Base-by-base conservation (phyloP, 2,329 filamentous ascomycete species). In the Phaeomoniella chlamydospora region DNA sequence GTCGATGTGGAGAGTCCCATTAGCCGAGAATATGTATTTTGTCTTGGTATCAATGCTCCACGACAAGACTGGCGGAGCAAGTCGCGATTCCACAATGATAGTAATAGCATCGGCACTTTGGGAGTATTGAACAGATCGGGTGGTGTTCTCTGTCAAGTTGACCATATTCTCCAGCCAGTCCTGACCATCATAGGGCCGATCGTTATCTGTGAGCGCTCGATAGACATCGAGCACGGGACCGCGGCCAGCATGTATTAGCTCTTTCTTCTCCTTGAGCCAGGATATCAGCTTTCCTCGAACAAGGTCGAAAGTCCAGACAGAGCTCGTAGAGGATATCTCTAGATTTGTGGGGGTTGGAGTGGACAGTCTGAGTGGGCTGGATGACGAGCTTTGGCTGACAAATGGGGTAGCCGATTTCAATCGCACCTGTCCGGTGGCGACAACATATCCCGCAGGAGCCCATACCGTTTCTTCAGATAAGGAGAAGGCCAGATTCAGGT, bases 181-280 rank as follows among this genome's bases (percentile, higher is more conserved):
- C 4, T 62, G 64, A 3, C 68, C 61, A 9, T 71, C 68, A 12
- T 54, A 48, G 0, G 68, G 63, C 0, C 59, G 56, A 46, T 81
- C 77, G 45, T 81, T 81, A 51, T 81, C 72, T 0, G 75, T 80
- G 11, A 68, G 65, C 0, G 76, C 70, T 3, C 76, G 71, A 66
- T 74, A 80, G 54, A 80, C 72, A 4, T 19, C 51, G 42, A 36
- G 52, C 50, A 29, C 53, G 48, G 13, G 54, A 49, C 2, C 49
- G 11, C 17, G 14, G 9, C 10, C n/a, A 15, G 30, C 16, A 14
- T 39, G 31, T 15, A 39, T 26, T 17, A 39, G 18, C 14, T 34
- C 33, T 26, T 31, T 36, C 3, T n/a, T 10, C 16, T 26, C 14
- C n/a, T 36, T 18, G 15, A 33, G 15, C 19, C 19, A 33, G 3